phyloP scores from a whole-genome alignment of 805 yeast genomes.

The Starmera quercuum region DNA sequence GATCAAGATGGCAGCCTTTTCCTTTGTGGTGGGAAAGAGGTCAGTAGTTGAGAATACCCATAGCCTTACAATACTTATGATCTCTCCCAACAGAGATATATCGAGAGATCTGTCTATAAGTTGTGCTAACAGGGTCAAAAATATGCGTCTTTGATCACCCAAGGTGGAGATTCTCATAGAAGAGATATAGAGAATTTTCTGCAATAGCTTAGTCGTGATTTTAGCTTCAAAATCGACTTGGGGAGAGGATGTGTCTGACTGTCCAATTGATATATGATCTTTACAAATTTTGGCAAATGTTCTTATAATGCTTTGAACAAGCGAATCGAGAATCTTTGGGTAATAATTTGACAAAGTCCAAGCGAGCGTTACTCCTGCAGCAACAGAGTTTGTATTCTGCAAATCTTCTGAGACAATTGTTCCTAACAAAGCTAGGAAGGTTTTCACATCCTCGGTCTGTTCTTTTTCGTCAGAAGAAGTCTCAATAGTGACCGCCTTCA shows the following conservation, averaged over 20 bases:
- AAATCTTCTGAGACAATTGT: constrained; percentile 76
- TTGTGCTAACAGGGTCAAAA: constrained; percentile 79
- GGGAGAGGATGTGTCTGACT: constrained; percentile 27
- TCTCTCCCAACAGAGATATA: constrained; percentile 61
- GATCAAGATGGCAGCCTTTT: constrained; percentile 86
- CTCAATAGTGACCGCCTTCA: constrained; percentile 54
- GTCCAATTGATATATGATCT: constrained; percentile 64
- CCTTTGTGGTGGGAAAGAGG: constrained; percentile 89
- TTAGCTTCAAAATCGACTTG: constrained; percentile 63
- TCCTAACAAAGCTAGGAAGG: constrained; percentile 53
- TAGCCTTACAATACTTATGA: constrained; percentile 67
- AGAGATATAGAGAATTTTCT: constrained; percentile 68
- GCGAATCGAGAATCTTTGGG: constrained; percentile 67
- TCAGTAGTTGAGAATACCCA: constrained; percentile 88
- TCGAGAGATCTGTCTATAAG: constrained; percentile 84
- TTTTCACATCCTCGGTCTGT: constrained; percentile 53
- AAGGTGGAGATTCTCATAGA: constrained; percentile 76
- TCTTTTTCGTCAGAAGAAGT: constrained; percentile 39
- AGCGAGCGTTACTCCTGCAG: constrained; percentile 78
- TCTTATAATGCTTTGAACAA: constrained; percentile 72
- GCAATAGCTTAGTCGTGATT: constrained; percentile 69
- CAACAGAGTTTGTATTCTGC: constrained; percentile 61
- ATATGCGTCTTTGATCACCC: constrained; percentile 90
- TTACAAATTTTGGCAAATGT: constrained; percentile 85
- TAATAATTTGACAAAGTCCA: constrained; percentile 75